Percentiles rank a stretch among this genome's conserved stretches.
phyloP scores from a whole-genome alignment of 139 green algal genomes.

The Asterochloris erici region DNA sequence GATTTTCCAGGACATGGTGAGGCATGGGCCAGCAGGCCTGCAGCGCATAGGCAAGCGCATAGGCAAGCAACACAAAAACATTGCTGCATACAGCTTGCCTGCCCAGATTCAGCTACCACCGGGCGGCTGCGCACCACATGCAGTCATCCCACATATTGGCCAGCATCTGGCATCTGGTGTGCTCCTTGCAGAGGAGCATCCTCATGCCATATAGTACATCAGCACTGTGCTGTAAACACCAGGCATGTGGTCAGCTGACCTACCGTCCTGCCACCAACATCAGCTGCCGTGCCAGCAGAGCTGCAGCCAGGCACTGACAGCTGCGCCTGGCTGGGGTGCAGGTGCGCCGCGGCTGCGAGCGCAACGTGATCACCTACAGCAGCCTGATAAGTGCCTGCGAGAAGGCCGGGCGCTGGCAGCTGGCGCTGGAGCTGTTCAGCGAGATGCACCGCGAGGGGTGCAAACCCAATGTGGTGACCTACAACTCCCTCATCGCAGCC shows the following conservation, averaged over 20 bases:
- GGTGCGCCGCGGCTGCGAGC: constrained; percentile 37
- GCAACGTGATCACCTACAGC: constrained; percentile 73
- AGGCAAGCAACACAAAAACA: no score
- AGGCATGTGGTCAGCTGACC: no score
- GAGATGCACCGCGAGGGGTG: constrained; percentile 77
- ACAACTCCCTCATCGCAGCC: constrained; percentile 81
- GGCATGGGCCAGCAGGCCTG: no score
- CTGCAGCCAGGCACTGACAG: background rate
- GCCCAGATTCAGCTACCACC: no score
- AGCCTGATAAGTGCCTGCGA: constrained; percentile 45
- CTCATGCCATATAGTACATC: no score
- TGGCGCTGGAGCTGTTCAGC: constrained; percentile 74
- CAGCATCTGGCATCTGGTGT: no score
- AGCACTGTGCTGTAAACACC: no score
- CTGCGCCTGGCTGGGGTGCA: background rate
- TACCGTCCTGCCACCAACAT: no score
- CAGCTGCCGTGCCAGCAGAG: background rate
- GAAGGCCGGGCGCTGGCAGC: constrained; percentile 74
- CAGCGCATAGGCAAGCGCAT: background rate
- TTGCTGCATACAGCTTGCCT: no score
- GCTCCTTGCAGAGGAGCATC: no score
- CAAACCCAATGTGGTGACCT: constrained; percentile 80
- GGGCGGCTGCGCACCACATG: no score
- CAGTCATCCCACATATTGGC: no score
- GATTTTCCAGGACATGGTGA: constrained; percentile 52